Percentiles rank a stretch among this genome's conserved stretches.
These are phyloP conservation scores for Penicillium pulvis DNA, from an alignment of 495 filamentous ascomycete species.

Conservation along the genomic window DNA sequence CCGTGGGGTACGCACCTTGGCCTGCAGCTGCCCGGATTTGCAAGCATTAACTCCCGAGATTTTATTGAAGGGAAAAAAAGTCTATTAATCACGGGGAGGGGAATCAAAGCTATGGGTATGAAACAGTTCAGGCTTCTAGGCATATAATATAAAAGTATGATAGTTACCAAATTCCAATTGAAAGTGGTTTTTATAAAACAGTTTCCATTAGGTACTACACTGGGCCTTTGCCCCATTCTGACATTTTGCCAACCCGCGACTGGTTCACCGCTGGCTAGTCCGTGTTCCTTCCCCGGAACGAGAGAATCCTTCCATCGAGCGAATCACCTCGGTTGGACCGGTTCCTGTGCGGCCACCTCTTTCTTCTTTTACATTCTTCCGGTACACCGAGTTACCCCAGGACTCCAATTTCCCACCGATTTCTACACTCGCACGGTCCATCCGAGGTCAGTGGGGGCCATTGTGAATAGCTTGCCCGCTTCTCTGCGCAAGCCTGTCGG, in stretches of 20 bases:
- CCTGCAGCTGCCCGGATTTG: neutral
- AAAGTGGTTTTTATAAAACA: neutral
- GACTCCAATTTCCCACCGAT: neutral
- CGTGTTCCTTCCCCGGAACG: constrained; percentile 21
- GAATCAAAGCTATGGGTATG: neutral
- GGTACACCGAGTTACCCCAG: constrained; percentile 3
- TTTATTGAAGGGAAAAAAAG: neutral
- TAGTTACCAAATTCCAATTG: neutral
- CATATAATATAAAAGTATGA: neutral
- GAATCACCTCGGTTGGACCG: constrained; percentile 6
- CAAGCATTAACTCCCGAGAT: constrained; percentile 1
- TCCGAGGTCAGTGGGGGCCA: constrained; percentile 8
- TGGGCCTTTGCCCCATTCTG: constrained; percentile 12
- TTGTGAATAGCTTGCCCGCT: constrained; percentile 16
- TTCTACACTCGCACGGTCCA: constrained; percentile 10
- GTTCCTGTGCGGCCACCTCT: constrained; percentile 8
- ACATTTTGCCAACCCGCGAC: constrained; percentile 23
- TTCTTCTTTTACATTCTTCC: constrained; percentile 7
- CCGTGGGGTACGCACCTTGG: constrained; percentile 2
- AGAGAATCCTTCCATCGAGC: constrained; percentile 10
- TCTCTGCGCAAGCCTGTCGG: constrained; percentile 28
- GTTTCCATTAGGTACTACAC: constrained; percentile 3
- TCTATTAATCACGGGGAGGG: neutral
- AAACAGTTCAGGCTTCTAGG: neutral
- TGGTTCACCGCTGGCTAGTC: constrained; percentile 23